Base-by-base conservation (phyloP, 2,329 filamentous ascomycete genomes). In the Cladosporium sp. region DNA sequence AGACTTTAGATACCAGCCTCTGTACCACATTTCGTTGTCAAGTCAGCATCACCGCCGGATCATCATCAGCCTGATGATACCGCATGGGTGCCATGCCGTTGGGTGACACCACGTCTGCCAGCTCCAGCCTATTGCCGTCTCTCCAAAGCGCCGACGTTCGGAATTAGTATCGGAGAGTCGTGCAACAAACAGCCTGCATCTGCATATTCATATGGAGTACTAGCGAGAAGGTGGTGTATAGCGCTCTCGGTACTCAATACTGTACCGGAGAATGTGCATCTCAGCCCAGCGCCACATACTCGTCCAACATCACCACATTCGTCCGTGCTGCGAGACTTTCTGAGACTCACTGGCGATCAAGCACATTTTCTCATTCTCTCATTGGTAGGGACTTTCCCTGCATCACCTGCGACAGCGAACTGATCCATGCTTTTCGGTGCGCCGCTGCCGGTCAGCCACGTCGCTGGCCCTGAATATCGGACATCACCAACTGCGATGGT, bases 1-100 rank as follows among this genome's bases (percentile, higher is more conserved):
- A 27, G 22, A 27, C 22, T 27, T 16, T 20, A 27, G 42, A 45
- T 45, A 45, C 42, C 42, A 45, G 42, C 42, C 42, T 30, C 42
- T 27, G 42, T 45, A 45, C 42, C 20, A 36, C 42, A 35, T n/a
- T n/a, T 9, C 15, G 32, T n/a, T 7, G 32, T 15, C 32, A 16
- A 35, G 32, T 35, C 13, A 35, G 32, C 32, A 35, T 35, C 32
- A 35, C 15, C 32, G 15, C 12, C 15, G 6, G 13, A 5, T 18
- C 11, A 15, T n/a, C 18, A 13, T 22, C 40, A 20, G n/a, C n/a
- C n/a, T n/a, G n/a, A n/a, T n/a, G n/a, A n/a, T 15, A 9, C 2
- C 3, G 12, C 9, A 33, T 29, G 20, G 20, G 15, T 16, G 3
- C 7, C 22, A 27, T 13, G 20, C 7, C 32, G 30, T 36, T 33